Percentiles rank a stretch among this genome's conserved stretches.
phyloP scores from a whole-genome alignment of 495 filamentous ascomycete species.

The Neurospora sp. region DNA sequence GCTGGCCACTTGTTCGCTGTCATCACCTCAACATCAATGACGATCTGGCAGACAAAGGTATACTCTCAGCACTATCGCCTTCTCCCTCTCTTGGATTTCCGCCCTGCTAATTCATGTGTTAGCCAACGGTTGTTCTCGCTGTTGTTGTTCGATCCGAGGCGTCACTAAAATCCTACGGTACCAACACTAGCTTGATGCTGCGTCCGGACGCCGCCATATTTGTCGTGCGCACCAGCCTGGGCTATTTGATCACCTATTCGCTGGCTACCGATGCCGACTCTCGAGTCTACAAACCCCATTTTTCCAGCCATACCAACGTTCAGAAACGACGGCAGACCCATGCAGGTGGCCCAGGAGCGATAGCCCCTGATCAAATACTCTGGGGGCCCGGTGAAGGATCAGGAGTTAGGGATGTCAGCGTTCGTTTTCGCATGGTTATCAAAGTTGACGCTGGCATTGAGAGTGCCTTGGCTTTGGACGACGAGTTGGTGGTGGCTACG shows the following conservation, averaged over 20 bases:
- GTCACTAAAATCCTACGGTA: constrained; percentile 75
- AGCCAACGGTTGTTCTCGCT: constrained; percentile 87
- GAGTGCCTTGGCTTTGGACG: constrained; percentile 77
- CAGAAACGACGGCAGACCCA: constrained; percentile 64
- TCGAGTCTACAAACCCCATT: constrained; percentile 74
- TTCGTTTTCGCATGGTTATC: constrained; percentile 95
- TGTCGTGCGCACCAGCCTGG: constrained; percentile 78
- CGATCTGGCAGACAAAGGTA: constrained; percentile 94
- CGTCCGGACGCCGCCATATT: constrained; percentile 87
- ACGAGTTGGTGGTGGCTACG: constrained; percentile 89
- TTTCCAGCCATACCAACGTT: constrained; percentile 54
- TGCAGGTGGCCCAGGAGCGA: constrained; percentile 47
- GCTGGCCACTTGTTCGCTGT: constrained; percentile 82
- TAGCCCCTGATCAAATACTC: constrained; percentile 42
- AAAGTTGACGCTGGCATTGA: constrained; percentile 94
- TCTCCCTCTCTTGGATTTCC: not conserved
- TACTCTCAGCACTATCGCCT: not conserved
- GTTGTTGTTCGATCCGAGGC: constrained; percentile 67
- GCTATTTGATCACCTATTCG: constrained; percentile 90
- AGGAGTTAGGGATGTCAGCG: constrained; percentile 73
- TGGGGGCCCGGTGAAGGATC: constrained; percentile 63
- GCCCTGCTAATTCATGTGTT: constrained; percentile 13
- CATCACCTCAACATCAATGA: constrained; percentile 71
- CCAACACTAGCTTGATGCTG: constrained; percentile 73
- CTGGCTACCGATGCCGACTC: constrained; percentile 75